Conservation (phyloP, 2,329 filamentous ascomycete genomes). For the Fragosphaeria purpurea region DNA sequence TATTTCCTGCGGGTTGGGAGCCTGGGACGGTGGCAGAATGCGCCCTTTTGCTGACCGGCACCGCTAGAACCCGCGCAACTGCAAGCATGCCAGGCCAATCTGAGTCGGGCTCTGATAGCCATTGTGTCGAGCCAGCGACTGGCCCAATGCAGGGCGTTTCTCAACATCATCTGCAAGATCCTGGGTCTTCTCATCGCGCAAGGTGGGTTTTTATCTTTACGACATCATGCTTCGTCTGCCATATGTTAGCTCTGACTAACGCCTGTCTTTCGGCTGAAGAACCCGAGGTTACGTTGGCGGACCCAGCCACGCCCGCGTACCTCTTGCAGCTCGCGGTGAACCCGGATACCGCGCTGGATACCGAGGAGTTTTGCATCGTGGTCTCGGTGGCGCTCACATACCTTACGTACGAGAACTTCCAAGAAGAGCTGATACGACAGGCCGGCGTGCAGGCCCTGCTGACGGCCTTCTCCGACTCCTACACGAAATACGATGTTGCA, state of each 20-base stretch:
- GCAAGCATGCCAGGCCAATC: conserved; percentile 40
- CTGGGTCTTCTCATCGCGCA: conserved; percentile 43
- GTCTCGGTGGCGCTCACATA: conserved; percentile 45
- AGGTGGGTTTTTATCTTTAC: conserved; percentile 15
- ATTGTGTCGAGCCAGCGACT: conserved; percentile 38
- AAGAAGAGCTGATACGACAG: conserved; percentile 34
- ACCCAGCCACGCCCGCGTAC: conserved; percentile 34
- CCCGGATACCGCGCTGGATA: conserved; percentile 30
- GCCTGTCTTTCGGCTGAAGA: conserved; percentile 20
- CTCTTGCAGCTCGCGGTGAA: conserved; percentile 40
- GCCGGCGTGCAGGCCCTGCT: conserved; percentile 34
- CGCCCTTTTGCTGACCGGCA: conserved; percentile 10
- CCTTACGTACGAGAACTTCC: conserved; percentile 42
- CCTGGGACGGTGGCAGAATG: too few relatives aligned
- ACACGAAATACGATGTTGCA: conserved; percentile 29
- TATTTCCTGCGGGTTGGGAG: too few relatives aligned
- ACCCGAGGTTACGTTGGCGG: conserved; percentile 33
- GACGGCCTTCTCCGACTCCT: conserved; percentile 36
- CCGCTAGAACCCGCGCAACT: conserved; percentile 45
- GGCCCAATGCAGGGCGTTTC: conserved; percentile 29
- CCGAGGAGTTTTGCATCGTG: conserved; percentile 45
- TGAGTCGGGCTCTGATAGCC: conserved; percentile 39
- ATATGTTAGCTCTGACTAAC: too few relatives aligned
- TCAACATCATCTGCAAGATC: conserved; percentile 47
- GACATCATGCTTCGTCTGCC: too few relatives aligned